Conservation (phyloP, 371 early-diverging fungal genomes). For the Mucor indicus region DNA sequence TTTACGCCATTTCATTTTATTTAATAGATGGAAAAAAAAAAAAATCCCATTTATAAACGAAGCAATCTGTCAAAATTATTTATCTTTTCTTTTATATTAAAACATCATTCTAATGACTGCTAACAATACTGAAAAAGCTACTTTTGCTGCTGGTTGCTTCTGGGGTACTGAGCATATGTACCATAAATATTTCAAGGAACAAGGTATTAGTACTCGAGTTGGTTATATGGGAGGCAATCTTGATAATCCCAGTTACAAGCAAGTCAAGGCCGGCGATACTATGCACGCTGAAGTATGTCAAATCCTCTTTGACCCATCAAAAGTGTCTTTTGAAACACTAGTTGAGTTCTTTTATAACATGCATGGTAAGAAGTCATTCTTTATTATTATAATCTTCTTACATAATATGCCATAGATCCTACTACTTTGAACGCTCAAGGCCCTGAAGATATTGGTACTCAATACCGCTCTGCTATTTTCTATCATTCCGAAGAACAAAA, state of each 20-base stretch:
- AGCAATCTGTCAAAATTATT: constrained; percentile 5
- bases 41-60: constrained; percentile 9
- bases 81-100: neutral
- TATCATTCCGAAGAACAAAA: constrained; percentile 75
- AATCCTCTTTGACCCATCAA: constrained; percentile 68
- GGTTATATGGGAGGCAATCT: constrained; percentile 79
- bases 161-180: constrained; percentile 81
- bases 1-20: constrained; percentile 11
- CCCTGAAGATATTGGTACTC: constrained; percentile 22
- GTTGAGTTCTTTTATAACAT: constrained; percentile 81
- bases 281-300: constrained; percentile 84
- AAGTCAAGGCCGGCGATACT: constrained; percentile 67
- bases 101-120: neutral
- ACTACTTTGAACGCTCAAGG: constrained; percentile 50
- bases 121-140: constrained; percentile 28
- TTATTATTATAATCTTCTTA: neutral
- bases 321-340: constrained; percentile 62
- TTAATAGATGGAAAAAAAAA: too few species aligned
- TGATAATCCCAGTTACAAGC: constrained; percentile 53
- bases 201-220: constrained; percentile 57
- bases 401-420: constrained; percentile 27
- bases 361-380: constrained; percentile 65
- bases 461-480: constrained; percentile 83
- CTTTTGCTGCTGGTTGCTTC: constrained; percentile 43
- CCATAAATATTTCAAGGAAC: constrained; percentile 54